These are phyloP conservation scores for Botrytis paeoniae DNA, from an alignment of 2,329 filamentous ascomycete genomes.

Conservation along the genomic window DNA sequence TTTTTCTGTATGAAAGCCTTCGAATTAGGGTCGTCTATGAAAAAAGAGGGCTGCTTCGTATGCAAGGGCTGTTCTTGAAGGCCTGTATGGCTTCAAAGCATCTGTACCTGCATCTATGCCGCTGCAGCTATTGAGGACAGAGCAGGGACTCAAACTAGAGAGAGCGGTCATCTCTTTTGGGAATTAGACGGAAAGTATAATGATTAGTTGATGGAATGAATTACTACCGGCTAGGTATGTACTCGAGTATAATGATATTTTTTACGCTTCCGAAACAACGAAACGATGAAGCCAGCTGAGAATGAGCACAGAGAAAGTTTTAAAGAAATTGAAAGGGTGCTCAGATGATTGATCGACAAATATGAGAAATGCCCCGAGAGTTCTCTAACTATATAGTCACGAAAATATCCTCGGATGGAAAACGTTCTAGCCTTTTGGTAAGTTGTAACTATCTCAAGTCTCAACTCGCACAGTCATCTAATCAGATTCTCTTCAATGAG, in stretches of 20 bases:
- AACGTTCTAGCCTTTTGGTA: not conserved
- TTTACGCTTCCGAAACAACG: not conserved
- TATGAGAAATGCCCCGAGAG: not conserved
- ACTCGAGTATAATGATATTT: not conserved
- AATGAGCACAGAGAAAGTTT: not conserved
- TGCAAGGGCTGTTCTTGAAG: not conserved
- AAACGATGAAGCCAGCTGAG: not conserved
- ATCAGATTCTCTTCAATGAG: not conserved
- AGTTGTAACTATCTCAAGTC: not conserved
- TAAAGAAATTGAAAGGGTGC: not conserved
- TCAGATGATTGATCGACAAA: constrained; percentile 1
- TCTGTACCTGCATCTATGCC: constrained; percentile 10
- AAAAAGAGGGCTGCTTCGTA: not conserved
- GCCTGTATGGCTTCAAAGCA: not conserved
- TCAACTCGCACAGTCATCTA: constrained; percentile 7
- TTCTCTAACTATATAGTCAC: not conserved
- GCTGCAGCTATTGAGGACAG: not conserved
- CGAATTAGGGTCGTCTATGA: not conserved
- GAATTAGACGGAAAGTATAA: not conserved
- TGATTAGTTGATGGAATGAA: not conserved
- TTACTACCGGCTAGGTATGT: not conserved
- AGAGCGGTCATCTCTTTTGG: not conserved
- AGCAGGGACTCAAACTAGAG: not conserved
- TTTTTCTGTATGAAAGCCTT: not conserved
- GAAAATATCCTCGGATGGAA: constrained; percentile 8